Evolutionary conservation across 1,139 yeast species (phyloP).

Genomic region (Hemisphaericaspora subhashii): DNA sequence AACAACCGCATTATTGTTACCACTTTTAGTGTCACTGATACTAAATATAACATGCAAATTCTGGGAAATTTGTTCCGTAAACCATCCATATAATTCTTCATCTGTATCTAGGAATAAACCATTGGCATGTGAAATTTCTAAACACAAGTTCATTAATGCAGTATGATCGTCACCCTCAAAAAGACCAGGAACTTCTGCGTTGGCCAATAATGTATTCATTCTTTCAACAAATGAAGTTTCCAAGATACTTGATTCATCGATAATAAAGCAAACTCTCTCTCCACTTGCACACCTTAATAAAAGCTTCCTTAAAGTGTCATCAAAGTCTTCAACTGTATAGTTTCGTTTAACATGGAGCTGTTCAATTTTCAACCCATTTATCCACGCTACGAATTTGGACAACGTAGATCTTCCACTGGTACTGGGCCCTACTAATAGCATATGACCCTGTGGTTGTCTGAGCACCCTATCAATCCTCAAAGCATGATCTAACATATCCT

Average conservation of each 20-base stretch:
- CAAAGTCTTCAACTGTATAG: constrained; percentile 67
- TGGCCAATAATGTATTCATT: constrained; percentile 89
- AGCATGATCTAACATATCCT: constrained; percentile 73
- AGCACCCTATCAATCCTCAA: constrained; percentile 80
- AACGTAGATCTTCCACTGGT: constrained; percentile 82
- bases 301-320: constrained; percentile 55
- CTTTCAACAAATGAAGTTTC: constrained; percentile 84
- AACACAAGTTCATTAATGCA: constrained; percentile 54
- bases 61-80: constrained; percentile 61
- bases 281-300: constrained; percentile 51
- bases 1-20: constrained; percentile 41
- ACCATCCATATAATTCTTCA: constrained; percentile 79
- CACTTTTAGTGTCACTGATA: constrained; percentile 54
- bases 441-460: constrained; percentile 85
- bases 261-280: constrained; percentile 66
- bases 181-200: constrained; percentile 89
- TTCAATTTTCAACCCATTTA: constrained; percentile 68
- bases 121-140: constrained; percentile 56
- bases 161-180: constrained; percentile 75
- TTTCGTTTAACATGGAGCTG: constrained; percentile 59
- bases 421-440: constrained; percentile 83
- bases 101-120: constrained; percentile 67
- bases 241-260: constrained; percentile 78
- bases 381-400: constrained; percentile 86
- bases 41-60: constrained; percentile 86